Percentiles rank a stretch among this genome's conserved stretches.
Evolutionary conservation across 2,329 filamentous ascomycete species (phyloP).

Genomic region (Aaosphaeria pasadenensis): DNA sequence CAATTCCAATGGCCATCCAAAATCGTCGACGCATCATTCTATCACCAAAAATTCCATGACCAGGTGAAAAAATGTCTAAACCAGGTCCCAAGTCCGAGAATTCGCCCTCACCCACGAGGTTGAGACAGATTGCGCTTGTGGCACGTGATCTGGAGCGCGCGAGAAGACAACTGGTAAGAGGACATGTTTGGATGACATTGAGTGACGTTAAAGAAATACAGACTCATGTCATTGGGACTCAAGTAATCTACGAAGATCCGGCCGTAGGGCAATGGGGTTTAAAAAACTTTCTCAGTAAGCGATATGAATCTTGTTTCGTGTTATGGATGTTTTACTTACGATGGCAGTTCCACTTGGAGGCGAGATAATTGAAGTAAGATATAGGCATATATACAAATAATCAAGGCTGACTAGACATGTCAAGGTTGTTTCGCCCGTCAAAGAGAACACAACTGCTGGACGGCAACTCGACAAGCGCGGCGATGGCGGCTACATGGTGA

Average conservation of each 20-base stretch:
- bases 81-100: no score
- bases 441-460: slow-evolving; percentile 38
- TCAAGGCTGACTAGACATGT: slow-evolving; percentile 1
- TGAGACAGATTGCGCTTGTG: slow-evolving; percentile 36
- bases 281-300: slow-evolving; percentile 39
- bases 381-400: no score
- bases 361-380: slow-evolving; percentile 41
- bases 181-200: background rate
- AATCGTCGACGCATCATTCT: no score
- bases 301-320: background rate
- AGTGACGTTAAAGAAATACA: slow-evolving; percentile 8
- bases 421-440: slow-evolving; percentile 38
- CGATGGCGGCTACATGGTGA: slow-evolving; percentile 49
- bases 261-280: slow-evolving; percentile 39
- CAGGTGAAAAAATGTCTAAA: no score
- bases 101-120: slow-evolving; percentile 18
- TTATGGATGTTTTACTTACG: background rate
- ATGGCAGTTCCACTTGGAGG: slow-evolving; percentile 41
- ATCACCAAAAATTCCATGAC: no score
- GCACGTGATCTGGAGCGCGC: slow-evolving; percentile 24
- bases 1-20: no score
- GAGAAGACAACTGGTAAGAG: slow-evolving; percentile 21
- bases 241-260: slow-evolving; percentile 40
- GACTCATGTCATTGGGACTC: slow-evolving; percentile 38
- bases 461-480: slow-evolving; percentile 42